Base-by-base conservation (phyloP, 495 filamentous ascomycete species). In the Aspergillus heteromorphus region DNA sequence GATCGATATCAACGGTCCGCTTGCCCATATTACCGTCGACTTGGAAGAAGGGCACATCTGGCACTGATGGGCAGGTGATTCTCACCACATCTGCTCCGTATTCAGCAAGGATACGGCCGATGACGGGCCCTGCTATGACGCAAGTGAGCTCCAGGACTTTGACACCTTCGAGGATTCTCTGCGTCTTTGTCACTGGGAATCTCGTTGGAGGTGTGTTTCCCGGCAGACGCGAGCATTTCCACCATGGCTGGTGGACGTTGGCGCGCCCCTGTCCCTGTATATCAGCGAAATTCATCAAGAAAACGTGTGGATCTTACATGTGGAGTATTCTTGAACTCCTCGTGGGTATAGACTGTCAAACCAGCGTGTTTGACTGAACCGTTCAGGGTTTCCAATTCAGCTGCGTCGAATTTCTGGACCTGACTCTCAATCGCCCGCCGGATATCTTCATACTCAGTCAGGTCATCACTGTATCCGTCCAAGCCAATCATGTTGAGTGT, bases 1-100 rank as follows among this genome's bases (percentile, higher is more conserved):
- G 75, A 58, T 85, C 71, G 20, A 85, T 59, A 23, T 62, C 55
- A 6, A 56, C 49, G 36, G 59, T 55, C 29, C 63, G 58, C 62
- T 85, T 85, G 34, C 82, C 80, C 34, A 77, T 73, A 65, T 86
- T 85, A 60, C 79, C 78, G 53, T 85, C 81, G 20, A 85, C 77
- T 66, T 84, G 82, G 67, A 84, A 85, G 69, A 84, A 83, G 0
- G 83, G 81, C 14, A 86, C 82, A 52, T 86, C 83, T 10, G 76
- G 75, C 19, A 84, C 67, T 19, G 72, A 64, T 0, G 79, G 72
- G 9, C 73, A 77, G 5, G 82, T 84, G 45, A 86, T 67, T 58
- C 83, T 84, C 54, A 83, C 63, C 27, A 82, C 73, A 43, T 70
- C 64, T 41, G 80, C 80, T 34, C 79, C 80, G 64, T 83, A 78